Evolutionary conservation across 495 filamentous ascomycete genomes (phyloP).

Genomic region (Penicillium herquei): DNA sequence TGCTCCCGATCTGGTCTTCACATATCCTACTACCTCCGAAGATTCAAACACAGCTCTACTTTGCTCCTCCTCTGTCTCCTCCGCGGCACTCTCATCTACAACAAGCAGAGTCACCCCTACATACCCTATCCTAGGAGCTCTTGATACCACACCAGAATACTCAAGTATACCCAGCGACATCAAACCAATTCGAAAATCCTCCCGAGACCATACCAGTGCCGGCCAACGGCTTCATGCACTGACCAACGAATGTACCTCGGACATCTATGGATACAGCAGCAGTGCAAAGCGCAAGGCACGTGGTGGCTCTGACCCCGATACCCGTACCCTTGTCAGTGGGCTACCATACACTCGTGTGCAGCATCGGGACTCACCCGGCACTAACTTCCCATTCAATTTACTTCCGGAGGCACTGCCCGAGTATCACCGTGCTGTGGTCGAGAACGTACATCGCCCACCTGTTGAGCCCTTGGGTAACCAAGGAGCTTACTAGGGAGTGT

Average conservation of each 20-base stretch:
- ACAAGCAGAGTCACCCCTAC: slow-evolving; percentile 10
- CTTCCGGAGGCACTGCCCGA: slow-evolving; percentile 19
- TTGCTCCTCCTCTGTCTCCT: no score
- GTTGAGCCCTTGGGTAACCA: slow-evolving; percentile 30
- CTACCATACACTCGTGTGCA: slow-evolving; percentile 37
- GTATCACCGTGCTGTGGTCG: slow-evolving; percentile 21
- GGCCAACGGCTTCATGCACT: slow-evolving; percentile 24
- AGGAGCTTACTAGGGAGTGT: slow-evolving; percentile 14
- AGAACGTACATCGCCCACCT: slow-evolving; percentile 22
- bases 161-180: slow-evolving; percentile 9
- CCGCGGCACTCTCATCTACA: slow-evolving; percentile 3
- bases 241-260: slow-evolving; percentile 18
- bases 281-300: slow-evolving; percentile 27
- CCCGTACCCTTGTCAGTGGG: slow-evolving; percentile 31
- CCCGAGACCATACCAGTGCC: slow-evolving; percentile 14
- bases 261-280: slow-evolving; percentile 38
- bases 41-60: slow-evolving; percentile 4
- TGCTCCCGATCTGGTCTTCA: slow-evolving; percentile 32
- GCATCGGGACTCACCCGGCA: slow-evolving; percentile 15
- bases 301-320: background rate
- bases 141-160: slow-evolving; percentile 24
- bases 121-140: slow-evolving; percentile 20
- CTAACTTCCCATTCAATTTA: slow-evolving; percentile 13
- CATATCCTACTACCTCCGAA: slow-evolving; percentile 19
- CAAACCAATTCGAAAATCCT: slow-evolving; percentile 17